phyloP scores from a whole-genome alignment of 1,284 basidiomycete genomes.

The Bjerkandera adusta region DNA sequence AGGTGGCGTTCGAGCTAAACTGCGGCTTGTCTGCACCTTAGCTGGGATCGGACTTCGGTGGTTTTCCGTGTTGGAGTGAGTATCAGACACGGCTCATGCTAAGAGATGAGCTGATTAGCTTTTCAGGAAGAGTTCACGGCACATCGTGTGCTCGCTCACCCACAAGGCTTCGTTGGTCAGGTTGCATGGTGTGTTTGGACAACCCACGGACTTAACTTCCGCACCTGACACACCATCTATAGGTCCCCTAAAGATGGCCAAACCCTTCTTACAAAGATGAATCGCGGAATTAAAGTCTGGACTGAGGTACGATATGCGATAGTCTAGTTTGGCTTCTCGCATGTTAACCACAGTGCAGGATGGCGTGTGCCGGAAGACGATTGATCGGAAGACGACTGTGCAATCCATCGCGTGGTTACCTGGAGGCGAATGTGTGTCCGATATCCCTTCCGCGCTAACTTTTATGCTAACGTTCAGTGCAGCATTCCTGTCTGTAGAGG shows the following conservation, averaged over 20 bases:
- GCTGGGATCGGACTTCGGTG: constrained; percentile 76
- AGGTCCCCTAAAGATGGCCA: constrained; percentile 68
- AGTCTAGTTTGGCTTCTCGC: neutral
- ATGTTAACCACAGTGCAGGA: constrained; percentile 41
- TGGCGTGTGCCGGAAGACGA: constrained; percentile 69
- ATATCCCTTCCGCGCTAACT: neutral
- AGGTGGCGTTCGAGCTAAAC: neutral
- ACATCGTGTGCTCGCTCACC: constrained; percentile 68
- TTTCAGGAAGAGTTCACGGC: constrained; percentile 52
- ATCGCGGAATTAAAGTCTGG: constrained; percentile 75
- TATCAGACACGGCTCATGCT: constrained; percentile 8
- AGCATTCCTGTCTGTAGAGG: constrained; percentile 61
- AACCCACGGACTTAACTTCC: neutral
- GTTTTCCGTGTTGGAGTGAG: constrained; percentile 70
- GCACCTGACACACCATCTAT: constrained; percentile 8
- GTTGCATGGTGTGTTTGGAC: constrained; percentile 71
- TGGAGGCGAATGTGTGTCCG: constrained; percentile 51
- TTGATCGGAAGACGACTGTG: constrained; percentile 58
- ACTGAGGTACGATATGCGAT: constrained; percentile 47
- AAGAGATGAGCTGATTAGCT: neutral
- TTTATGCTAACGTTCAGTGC: neutral
- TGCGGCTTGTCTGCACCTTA: constrained; percentile 28
- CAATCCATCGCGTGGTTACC: constrained; percentile 76
- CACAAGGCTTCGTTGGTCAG: constrained; percentile 74
- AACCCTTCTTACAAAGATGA: constrained; percentile 67